A percentile compares a stretch with the other conserved stretches of the same genome.
These are phyloP conservation scores for Neoascochyta sp. DNA, from an alignment of 2,329 filamentous ascomycete species.

Conservation along the genomic window DNA sequence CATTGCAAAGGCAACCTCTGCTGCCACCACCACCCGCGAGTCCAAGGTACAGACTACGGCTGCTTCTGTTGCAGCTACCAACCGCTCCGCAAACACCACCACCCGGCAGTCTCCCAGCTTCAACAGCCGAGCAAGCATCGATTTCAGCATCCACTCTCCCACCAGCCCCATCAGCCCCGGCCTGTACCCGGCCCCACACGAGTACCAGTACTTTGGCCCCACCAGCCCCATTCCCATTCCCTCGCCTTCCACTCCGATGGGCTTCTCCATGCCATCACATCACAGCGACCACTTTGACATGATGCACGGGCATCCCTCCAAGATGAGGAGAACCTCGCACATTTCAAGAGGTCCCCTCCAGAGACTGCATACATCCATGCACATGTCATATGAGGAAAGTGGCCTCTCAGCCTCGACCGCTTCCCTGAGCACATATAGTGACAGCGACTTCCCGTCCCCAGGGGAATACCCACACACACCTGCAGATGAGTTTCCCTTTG, in stretches of 20 bases:
- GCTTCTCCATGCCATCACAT: constrained; percentile 40
- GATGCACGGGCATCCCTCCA: constrained; percentile 33
- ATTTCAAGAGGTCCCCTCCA: constrained; percentile 41
- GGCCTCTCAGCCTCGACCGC: constrained; percentile 45
- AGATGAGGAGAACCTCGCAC: constrained; percentile 36
- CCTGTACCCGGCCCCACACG: constrained; percentile 34
- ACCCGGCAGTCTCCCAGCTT: constrained; percentile 27
- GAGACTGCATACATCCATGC: constrained; percentile 42
- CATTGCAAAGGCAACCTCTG: constrained; percentile 47
- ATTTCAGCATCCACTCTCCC: constrained; percentile 34
- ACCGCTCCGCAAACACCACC: constrained; percentile 13
- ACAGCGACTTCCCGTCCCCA: constrained; percentile 48
- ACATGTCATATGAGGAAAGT: constrained; percentile 41
- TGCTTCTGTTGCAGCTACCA: constrained; percentile 17
- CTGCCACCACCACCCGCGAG: constrained; percentile 25
- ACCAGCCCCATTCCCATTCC: constrained; percentile 43
- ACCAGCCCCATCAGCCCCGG: constrained; percentile 35
- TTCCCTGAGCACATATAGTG: constrained; percentile 47
- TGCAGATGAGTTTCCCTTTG: constrained; percentile 42
- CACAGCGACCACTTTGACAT: constrained; percentile 37
- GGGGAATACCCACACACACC: constrained; percentile 48
- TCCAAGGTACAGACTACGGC: constrained; percentile 26
- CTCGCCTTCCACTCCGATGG: constrained; percentile 33
- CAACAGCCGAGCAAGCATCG: constrained; percentile 29
- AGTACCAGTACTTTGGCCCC: constrained; percentile 36